phyloP scores from a whole-genome alignment of 2,329 filamentous ascomycete genomes.

The Aschersonia sp. region DNA sequence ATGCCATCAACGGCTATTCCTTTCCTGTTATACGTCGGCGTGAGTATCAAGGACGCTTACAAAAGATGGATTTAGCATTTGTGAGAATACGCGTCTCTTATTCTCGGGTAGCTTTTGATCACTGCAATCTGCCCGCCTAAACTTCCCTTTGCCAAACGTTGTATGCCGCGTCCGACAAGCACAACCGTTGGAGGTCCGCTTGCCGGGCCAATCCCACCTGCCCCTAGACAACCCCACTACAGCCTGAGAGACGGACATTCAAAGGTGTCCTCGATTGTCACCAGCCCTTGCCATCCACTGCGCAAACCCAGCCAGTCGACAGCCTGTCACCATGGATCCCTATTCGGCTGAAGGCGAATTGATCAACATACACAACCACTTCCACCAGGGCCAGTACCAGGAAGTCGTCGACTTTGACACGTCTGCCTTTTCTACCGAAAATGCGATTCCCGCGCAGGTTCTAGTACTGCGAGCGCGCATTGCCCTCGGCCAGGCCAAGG shows the following conservation, averaged over 20 bases:
- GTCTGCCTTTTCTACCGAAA: slow-evolving; percentile 62
- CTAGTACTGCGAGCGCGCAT: slow-evolving; percentile 72
- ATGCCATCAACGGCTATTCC: too few species aligned
- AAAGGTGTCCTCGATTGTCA: slow-evolving; percentile 4
- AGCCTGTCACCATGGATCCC: slow-evolving; percentile 44
- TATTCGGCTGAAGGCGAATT: slow-evolving; percentile 59
- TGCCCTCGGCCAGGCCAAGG: slow-evolving; percentile 62
- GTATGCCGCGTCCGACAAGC: too few species aligned
- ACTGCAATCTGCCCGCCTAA: too few species aligned
- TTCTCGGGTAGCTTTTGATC: too few species aligned
- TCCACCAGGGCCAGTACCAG: slow-evolving; percentile 72
- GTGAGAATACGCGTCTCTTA: too few species aligned
- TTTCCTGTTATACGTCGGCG: too few species aligned
- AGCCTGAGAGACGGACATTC: slow-evolving; percentile 2
- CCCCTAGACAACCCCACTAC: slow-evolving; percentile 1
- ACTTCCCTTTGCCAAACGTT: too few species aligned
- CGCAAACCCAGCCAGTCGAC: slow-evolving; percentile 1
- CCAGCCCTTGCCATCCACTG: neutral
- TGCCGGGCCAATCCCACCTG: too few species aligned
- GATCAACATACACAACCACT: slow-evolving; percentile 56
- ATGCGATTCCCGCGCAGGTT: slow-evolving; percentile 60
- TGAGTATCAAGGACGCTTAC: too few species aligned
- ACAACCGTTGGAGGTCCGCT: too few species aligned
- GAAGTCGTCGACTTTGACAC: slow-evolving; percentile 77
- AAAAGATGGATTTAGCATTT: too few species aligned